Conservation (phyloP, 805 yeast genomes). For the Metschnikowia henanensis region DNA sequence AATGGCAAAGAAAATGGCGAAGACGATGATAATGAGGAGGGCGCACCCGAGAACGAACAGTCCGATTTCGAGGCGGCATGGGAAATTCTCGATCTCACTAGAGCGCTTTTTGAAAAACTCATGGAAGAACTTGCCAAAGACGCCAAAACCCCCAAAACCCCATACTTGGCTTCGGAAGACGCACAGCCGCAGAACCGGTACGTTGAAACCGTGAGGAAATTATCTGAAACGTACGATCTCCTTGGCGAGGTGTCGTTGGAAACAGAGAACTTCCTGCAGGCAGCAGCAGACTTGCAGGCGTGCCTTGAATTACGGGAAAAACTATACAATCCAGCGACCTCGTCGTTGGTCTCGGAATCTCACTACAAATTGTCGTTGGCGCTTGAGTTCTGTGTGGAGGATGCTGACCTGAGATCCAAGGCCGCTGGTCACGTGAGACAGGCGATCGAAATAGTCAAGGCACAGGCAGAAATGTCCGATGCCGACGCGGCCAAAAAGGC, state of each 20-base stretch:
- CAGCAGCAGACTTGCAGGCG: constrained; percentile 64
- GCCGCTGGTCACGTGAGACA: constrained; percentile 55
- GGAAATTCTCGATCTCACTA: constrained; percentile 79
- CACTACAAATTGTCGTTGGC: constrained; percentile 82
- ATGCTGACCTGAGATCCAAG: constrained; percentile 42
- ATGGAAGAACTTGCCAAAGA: constrained; percentile 25
- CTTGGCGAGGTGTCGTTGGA: constrained; percentile 91
- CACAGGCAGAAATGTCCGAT: constrained; percentile 29
- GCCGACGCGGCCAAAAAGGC: constrained; percentile 40
- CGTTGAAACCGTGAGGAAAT: constrained; percentile 45
- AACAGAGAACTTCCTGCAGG: constrained; percentile 81
- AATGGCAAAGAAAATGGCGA: constrained; percentile 17
- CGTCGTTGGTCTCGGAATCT: constrained; percentile 70
- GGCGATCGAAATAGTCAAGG: constrained; percentile 48
- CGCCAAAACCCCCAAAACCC: constrained; percentile 13
- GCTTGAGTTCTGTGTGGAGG: constrained; percentile 65
- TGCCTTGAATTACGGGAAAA: constrained; percentile 55
- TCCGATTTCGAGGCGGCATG: constrained; percentile 85
- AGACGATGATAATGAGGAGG: constrained; percentile 22
- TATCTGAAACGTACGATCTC: constrained; percentile 74
- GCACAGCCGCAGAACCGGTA: constrained; percentile 34
- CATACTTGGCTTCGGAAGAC: constrained; percentile 31
- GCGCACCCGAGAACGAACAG: constrained; percentile 44
- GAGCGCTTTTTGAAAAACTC: constrained; percentile 58
- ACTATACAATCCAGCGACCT: constrained; percentile 47